These are phyloP conservation scores for Jackrogersella minutella DNA, from an alignment of 495 filamentous ascomycete species.

Conservation along the genomic window DNA sequence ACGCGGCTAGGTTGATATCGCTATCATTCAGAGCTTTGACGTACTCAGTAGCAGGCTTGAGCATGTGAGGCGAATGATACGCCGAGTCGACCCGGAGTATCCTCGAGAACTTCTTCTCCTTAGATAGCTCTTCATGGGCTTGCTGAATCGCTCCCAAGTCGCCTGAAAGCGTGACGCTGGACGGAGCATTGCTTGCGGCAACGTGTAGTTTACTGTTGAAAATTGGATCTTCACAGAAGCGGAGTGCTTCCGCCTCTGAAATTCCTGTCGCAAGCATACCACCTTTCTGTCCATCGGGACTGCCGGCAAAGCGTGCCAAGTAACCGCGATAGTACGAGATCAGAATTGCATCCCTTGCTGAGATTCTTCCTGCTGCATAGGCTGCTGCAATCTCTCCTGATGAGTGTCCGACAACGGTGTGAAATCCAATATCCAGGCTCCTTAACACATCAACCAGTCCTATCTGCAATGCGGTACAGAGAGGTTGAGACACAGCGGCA, in stretches of 20 bases:
- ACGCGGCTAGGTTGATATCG: constrained; percentile 26
- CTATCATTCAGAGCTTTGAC: constrained; percentile 41
- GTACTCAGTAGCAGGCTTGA: constrained; percentile 51
- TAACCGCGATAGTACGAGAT: constrained; percentile 56
- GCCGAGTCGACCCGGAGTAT: constrained; percentile 60
- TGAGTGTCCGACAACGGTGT: constrained; percentile 66
- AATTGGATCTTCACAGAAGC: constrained; percentile 40
- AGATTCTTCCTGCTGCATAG: constrained; percentile 63
- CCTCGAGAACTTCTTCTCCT: constrained; percentile 50
- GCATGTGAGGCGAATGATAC: constrained; percentile 72
- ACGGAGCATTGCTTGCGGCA: constrained; percentile 53
- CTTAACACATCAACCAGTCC: constrained; percentile 56
- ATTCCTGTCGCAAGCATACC: constrained; percentile 52
- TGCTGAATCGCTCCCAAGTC: constrained; percentile 50
- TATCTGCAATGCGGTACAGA: constrained; percentile 64
- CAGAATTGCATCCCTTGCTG: constrained; percentile 54
- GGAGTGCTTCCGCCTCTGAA: constrained; percentile 45
- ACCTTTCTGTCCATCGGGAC: constrained; percentile 42
- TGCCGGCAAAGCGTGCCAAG: constrained; percentile 44
- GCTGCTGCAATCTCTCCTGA: constrained; percentile 71
- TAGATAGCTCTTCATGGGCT: constrained; percentile 44
- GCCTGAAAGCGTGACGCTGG: constrained; percentile 53
- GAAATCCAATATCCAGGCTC: constrained; percentile 53
- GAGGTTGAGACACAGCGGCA: constrained; percentile 57
- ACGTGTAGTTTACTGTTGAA: constrained; percentile 47